Base-by-base conservation (phyloP, 129 eudicot genomes). In the Arctium lappa region DNA sequence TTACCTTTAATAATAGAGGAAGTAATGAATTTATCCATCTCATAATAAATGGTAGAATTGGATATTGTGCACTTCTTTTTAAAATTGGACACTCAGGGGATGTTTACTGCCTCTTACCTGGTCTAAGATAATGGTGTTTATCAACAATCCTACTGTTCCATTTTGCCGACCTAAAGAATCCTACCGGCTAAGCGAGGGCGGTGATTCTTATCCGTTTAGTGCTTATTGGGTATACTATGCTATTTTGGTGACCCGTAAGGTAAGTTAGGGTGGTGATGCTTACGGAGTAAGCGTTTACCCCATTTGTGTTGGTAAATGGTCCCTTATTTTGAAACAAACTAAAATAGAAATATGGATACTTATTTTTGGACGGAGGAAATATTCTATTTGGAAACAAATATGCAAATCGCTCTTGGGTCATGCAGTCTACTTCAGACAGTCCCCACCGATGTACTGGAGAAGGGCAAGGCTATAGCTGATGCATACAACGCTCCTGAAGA, bases 351-450 rank as follows among this genome's bases (percentile, higher is more conserved):
- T 33, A 8, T n/a, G 12, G 6, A 39, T 31, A 39, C 27, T 73
- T 15, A 34, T 10, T 34, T 39, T 2, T 10, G 31, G 46, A 15
- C 53, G 0, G 27, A 27, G 13, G 48, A 73, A 38, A 62, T 33
- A 22, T 16, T 53, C 12, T 73, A 0, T 42, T 63, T 56, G 2
- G 62, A 65, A 48, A 48, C 18, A 68, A 15, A 3, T 36, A 33
- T 9, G 42, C 30, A 69, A 76, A 16, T 36, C 13, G 30, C 31
- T 77, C 60, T 63, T 40, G 6, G 18, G 44, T 29, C 30, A 50
- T 69, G 85, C 94, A 95, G 97, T 82, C 92, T 92, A 70, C 97
- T 95, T 31, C 69, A 87, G 83, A 95, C 94, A 9, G 97, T 92
- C 63, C 98, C 97, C 2, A 46, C 97, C 15, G 97, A 94, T 6